Evolutionary conservation across 768 basidiomycete species (phyloP), one percentile per base, ranked within the genome.

Genomic region (Boletus rubroflammeus): DNA sequence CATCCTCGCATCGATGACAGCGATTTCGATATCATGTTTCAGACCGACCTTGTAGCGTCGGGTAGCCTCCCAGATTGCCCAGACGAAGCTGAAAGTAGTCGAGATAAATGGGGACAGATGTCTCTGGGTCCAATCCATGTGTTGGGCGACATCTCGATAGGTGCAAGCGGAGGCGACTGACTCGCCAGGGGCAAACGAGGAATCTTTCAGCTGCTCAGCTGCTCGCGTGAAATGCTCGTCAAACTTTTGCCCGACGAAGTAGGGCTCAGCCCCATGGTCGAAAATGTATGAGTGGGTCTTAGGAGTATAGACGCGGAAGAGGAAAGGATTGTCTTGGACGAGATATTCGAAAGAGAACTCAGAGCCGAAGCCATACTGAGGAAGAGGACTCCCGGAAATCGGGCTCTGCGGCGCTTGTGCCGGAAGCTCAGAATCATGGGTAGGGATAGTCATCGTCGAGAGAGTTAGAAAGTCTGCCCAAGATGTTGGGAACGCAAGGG

Each of bases 21-120:
- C 88, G 57, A 91, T 88, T 67, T 90, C 80, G 28, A 91, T 73
- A 52, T 87, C 82, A 56, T 88, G 86, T 67, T 91, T 90, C 50
- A 89, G 72, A 36, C 83, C 83, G 35, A 76, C 71, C 60, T 84
- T 81, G 63, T 87, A 88, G n/a, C 89, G 81, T 53, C 86, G 76
- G 21, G 86, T 77, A 5, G 88, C 89, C 66, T 91, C 89, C 87
- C 87, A 91, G 35, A 90, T 76, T 8, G 87, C 83, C 89, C 89
- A 91, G 35, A 79, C 80, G 59, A 90, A 87, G 72, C 85, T 90
- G 67, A 90, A 90, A 6, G 88, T 89, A 2, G 86, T 79, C 3
- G 88, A 86, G 41, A 90, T 79, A 56, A 81, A 90, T 5, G 82
- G 76, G 0, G 89, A 91, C 19, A 80, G 76, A 5, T 81, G 73